A percentile compares a stretch with the other conserved stretches of the same genome.
These are phyloP conservation scores for Pseudozyma pruni DNA, from an alignment of 1,284 basidiomycete species.

Conservation along the genomic window DNA sequence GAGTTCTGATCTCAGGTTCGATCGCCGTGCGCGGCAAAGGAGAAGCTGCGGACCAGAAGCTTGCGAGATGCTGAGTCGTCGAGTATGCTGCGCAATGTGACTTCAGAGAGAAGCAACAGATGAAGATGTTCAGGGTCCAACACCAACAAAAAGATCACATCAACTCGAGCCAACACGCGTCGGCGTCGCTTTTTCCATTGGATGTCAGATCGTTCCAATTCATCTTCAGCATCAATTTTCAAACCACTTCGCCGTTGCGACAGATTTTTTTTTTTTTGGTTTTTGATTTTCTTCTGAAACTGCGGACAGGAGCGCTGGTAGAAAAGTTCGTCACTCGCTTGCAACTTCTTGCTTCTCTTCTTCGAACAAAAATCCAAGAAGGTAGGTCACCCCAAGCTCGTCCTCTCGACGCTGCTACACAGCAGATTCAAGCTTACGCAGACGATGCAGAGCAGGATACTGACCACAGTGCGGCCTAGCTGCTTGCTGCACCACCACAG, in stretches of 20 bases:
- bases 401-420: not conserved
- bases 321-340: conserved; percentile 13
- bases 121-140: conserved; percentile 22
- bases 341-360: conserved; percentile 35
- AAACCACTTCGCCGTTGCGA: not conserved
- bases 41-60: too few relatives aligned
- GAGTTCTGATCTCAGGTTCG: too few relatives aligned
- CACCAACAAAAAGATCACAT: conserved; percentile 21
- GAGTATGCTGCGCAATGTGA: conserved; percentile 15
- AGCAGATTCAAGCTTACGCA: not conserved
- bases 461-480: conserved; percentile 1
- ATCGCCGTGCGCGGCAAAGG: not conserved
- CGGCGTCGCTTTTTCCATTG: not conserved
- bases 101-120: conserved; percentile 5
- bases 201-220: conserved; percentile 12
- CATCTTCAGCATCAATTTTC: conserved; percentile 4
- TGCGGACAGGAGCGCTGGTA: conserved; percentile 3
- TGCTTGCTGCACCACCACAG: conserved; percentile 29
- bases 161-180: not conserved
- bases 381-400: conserved; percentile 30
- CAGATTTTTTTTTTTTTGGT: conserved; percentile 2
- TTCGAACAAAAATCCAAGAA: conserved; percentile 59
- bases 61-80: too few relatives aligned
- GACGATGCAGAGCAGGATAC: not conserved
- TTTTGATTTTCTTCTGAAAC: conserved; percentile 5